These are phyloP conservation scores for Rhodosorus marinus DNA, from an alignment of 23 red algal species.

Conservation along the genomic window DNA sequence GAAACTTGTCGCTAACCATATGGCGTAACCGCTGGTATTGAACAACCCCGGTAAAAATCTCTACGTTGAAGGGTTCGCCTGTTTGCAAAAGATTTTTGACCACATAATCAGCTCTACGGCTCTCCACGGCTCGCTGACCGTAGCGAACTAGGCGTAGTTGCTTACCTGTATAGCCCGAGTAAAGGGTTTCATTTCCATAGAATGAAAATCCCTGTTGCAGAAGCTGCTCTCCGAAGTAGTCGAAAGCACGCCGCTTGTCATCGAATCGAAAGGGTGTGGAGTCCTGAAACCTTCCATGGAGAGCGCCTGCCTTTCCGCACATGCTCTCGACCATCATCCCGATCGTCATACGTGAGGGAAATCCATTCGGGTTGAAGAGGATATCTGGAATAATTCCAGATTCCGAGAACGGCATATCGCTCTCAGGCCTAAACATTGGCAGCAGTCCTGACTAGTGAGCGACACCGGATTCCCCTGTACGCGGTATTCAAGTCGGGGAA, in stretches of 20 bases:
- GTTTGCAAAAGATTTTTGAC: too few relatives aligned
- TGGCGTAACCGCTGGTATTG: constrained; percentile 90
- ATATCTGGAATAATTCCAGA: constrained; percentile 90
- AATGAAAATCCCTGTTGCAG: constrained; percentile 46
- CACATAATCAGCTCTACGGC: too few relatives aligned
- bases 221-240: constrained; percentile 60
- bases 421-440: constrained; percentile 2
- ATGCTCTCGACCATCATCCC: constrained; percentile 96
- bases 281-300: constrained; percentile 36
- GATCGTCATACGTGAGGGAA: constrained; percentile 98
- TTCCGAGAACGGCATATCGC: constrained; percentile 94
- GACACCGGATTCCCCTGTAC: not conserved
- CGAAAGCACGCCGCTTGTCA: constrained; percentile 31
- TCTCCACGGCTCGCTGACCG: not conserved
- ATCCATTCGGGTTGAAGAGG: constrained; percentile 97
- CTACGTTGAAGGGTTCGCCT: constrained; percentile 77
- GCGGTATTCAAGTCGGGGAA: too few relatives aligned
- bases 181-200: constrained; percentile 52
- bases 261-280: constrained; percentile 59
- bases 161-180: constrained; percentile 73
- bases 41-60: constrained; percentile 80
- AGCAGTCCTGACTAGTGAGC: not conserved
- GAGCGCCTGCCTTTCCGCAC: constrained; percentile 55
- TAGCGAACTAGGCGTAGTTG: constrained; percentile 9
- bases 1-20: constrained; percentile 94